Evolutionary conservation across 148 eudicot species (phyloP).

Genomic region (Pouteria glomerata): DNA sequence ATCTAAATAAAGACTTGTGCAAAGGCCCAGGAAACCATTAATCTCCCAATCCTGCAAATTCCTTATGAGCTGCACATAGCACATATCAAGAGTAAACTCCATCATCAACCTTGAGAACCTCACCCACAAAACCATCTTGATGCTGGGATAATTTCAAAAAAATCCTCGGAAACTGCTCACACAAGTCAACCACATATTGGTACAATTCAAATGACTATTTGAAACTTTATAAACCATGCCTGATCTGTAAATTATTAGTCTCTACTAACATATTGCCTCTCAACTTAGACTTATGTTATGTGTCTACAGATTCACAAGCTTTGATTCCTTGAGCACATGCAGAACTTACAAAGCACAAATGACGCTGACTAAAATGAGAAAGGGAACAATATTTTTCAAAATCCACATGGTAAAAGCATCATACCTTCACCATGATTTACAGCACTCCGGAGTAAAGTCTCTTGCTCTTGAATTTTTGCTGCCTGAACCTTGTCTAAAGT

Average conservation of each 20-base stretch:
- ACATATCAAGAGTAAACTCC: too few species aligned
- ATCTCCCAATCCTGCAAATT: too few species aligned
- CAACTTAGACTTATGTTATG: neutral
- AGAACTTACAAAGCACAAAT: neutral
- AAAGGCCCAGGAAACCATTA: too few species aligned
- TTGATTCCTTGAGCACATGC: neutral
- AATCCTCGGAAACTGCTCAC: too few species aligned
- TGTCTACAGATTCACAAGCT: neutral
- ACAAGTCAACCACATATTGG: neutral
- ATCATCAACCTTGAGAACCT: too few species aligned
- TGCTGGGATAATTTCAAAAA: too few species aligned
- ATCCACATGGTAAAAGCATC: neutral
- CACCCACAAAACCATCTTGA: too few species aligned
- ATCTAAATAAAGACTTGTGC: too few species aligned
- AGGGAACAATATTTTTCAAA: neutral
- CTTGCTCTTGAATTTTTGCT: conserved; percentile 96
- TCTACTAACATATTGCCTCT: neutral
- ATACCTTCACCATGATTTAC: conserved; percentile 94
- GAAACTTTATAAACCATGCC: neutral
- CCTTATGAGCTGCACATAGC: too few species aligned
- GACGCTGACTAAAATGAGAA: neutral
- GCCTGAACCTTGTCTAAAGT: conserved; percentile 87
- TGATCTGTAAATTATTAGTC: neutral
- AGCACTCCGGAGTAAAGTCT: conserved; percentile 76
- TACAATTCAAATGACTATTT: neutral